These are phyloP conservation scores for Saturnispora bothae DNA, from an alignment of 805 yeast species.

Conservation along the genomic window DNA sequence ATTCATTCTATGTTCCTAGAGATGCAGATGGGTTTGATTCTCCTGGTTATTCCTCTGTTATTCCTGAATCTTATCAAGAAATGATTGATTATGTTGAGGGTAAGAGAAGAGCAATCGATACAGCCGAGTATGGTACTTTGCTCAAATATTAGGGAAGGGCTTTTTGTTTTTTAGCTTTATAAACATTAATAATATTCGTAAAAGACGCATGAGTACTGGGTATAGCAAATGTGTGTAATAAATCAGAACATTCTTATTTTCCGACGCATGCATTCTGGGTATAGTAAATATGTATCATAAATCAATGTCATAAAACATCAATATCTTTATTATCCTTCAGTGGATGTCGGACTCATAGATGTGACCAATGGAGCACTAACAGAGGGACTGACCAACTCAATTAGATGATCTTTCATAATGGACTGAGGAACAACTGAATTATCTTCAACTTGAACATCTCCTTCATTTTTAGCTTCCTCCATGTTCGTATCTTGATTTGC, in stretches of 20 bases:
- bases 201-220: too few species aligned
- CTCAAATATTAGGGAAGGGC: conserved; percentile 20
- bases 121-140: conserved; percentile 54
- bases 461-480: not conserved
- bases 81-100: conserved; percentile 90
- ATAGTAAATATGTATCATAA: too few species aligned
- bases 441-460: not conserved
- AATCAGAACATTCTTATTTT: too few species aligned
- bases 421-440: not conserved
- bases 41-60: conserved; percentile 63
- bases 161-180: too few species aligned
- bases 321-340: conserved; percentile 1
- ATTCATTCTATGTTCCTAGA: conserved; percentile 76
- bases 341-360: conserved; percentile 8
- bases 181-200: too few species aligned
- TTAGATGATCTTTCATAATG: too few species aligned
- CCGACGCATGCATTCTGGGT: too few species aligned
- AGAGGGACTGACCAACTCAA: too few species aligned
- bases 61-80: conserved; percentile 82
- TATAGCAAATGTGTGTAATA: too few species aligned
- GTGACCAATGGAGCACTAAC: not conserved
- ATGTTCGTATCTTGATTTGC: not conserved
- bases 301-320: too few species aligned
- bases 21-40: conserved; percentile 31
- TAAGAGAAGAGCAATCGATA: conserved; percentile 78